Conservation (phyloP, 208 protist genomes). For the Acanthamoeba castellanii region DNA sequence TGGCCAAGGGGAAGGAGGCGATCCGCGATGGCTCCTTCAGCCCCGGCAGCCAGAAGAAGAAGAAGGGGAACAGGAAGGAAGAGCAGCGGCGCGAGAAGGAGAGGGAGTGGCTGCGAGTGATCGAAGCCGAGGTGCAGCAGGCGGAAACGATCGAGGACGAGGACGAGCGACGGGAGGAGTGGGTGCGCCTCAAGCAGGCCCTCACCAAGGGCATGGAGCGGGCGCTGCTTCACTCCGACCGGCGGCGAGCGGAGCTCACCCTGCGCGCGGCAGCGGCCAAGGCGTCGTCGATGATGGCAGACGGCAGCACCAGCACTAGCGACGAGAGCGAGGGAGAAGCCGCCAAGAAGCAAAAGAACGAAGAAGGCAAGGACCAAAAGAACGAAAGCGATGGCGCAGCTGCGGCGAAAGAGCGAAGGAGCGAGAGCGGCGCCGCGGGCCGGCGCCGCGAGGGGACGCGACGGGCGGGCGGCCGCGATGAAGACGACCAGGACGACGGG, state of each 20-base stretch:
- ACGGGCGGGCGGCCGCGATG: not conserved
- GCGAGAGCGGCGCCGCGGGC: no score
- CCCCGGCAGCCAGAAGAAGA: not conserved
- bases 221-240: not conserved
- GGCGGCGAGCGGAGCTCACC: not conserved
- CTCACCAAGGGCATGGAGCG: slow-evolving; percentile 38
- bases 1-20: not conserved
- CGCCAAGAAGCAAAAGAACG: slow-evolving; percentile 2
- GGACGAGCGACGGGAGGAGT: not conserved
- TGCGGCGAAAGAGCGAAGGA: not conserved
- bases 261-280: not conserved
- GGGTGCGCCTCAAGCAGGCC: not conserved
- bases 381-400: not conserved
- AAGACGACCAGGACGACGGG: slow-evolving; percentile 2
- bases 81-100: not conserved
- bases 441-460: not conserved
- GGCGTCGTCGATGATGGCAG: not conserved
- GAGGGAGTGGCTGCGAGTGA: not conserved
- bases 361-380: not conserved
- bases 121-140: not conserved
- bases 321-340: not conserved
- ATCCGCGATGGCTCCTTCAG: not conserved
- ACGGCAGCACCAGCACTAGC: not conserved
- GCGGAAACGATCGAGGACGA: slow-evolving; percentile 4
- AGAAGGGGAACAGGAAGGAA: not conserved